Evolutionary conservation across 1,284 basidiomycete species (phyloP), one percentile per base, ranked within the genome.

Genomic region (Irpex rosettiformis): DNA sequence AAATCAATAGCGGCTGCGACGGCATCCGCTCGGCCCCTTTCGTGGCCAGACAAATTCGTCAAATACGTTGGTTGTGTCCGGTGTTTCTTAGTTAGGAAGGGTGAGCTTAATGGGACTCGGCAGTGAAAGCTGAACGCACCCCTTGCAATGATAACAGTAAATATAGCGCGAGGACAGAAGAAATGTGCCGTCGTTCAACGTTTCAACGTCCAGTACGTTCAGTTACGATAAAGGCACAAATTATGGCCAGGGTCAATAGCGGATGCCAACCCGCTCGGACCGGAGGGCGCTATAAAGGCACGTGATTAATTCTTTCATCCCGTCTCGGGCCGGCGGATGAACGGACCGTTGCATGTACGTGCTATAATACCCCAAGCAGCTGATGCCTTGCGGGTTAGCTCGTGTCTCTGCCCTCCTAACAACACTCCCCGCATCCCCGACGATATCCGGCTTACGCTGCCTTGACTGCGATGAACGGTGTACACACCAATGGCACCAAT

Each of bases 401-500:
- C 43, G 43, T 47, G 43, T 47, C 21, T 24, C 43, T 24, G 18
- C 21, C 43, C 18, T 18, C 43, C 18, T 18, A 10, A 47, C 43
- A 10, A 18, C 16, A 8, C 33, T 37, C 33, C 33, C 10, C 33
- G 33, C 33, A 37, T n/a, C n/a, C 33, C 18, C 43, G 43, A 47
- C 43, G 21, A 21, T 18, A 18, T 21, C 43, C 43, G 33, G 11
- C 16, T 16, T 8, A 37, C 33, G 33, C 33, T 37, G 11, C 16
- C 16, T 37, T 16, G 11, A 37, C 7, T 10, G 37, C 13, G 28
- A 54, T 54, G 52, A 13, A 43, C 29, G 40, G 52, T 43, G 51
- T 33, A 30, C 28, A 30, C 29, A 54, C 58, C 18, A 64, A 61
- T 51, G 60, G 62, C 18, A 21, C 56, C 13, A 64, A 61, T 49